These are phyloP conservation scores for Durusdinium trenchii DNA, from an alignment of 73 alveolate species.

Conservation along the genomic window DNA sequence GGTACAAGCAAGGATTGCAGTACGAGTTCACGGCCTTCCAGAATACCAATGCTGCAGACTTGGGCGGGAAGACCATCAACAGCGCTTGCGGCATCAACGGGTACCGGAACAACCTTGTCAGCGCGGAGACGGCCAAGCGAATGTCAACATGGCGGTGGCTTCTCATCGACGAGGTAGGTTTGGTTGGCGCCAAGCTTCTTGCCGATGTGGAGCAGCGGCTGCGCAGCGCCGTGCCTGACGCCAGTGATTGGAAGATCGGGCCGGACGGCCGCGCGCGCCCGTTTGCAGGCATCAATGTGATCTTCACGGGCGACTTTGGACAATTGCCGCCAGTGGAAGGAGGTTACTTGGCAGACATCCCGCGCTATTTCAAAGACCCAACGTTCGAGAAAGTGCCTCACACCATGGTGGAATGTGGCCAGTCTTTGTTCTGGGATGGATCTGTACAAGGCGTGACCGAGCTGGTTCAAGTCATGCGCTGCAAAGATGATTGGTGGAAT, in stretches of 20 bases:
- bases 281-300: conserved; percentile 58
- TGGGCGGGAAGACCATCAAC: conserved; percentile 16
- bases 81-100: not conserved
- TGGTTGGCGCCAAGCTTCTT: conserved; percentile 16
- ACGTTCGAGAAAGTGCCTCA: not conserved
- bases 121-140: not conserved
- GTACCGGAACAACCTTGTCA: not conserved
- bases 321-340: conserved; percentile 52
- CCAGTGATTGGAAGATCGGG: not conserved
- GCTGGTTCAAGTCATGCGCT: not conserved
- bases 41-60: too few relatives aligned
- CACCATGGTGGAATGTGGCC: not conserved
- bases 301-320: conserved; percentile 36
- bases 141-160: conserved; percentile 46
- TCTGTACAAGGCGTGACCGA: conserved; percentile 48
- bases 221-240: not conserved
- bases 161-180: conserved; percentile 43
- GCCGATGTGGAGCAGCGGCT: not conserved
- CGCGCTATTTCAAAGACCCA: not conserved
- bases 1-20: too few relatives aligned
- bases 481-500: not conserved
- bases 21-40: too few relatives aligned
- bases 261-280: not conserved
- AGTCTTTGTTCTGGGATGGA: not conserved
- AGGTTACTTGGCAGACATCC: conserved; percentile 22